Evolutionary conservation across 768 basidiomycete genomes (phyloP).

Genomic region (Trametes coccinea): DNA sequence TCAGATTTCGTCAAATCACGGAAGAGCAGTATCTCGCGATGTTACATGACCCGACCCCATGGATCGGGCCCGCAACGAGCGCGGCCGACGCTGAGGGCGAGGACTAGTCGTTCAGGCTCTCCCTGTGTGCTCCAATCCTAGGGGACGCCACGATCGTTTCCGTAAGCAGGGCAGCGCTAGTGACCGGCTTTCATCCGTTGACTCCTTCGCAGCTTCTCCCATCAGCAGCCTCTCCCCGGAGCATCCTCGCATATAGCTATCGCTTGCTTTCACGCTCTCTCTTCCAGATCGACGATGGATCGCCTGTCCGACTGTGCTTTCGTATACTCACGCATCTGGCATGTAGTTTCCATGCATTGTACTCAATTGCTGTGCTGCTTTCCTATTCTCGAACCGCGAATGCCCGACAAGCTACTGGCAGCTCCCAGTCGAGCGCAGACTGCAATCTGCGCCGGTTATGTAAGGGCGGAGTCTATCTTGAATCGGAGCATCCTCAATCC

Average conservation of each 20-base stretch:
- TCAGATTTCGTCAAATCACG: constrained; percentile 26
- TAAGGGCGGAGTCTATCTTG: constrained; percentile 13
- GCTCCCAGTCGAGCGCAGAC: background rate
- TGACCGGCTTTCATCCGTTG: background rate
- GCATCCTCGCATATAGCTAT: constrained; percentile 4
- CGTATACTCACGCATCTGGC: constrained; percentile 16
- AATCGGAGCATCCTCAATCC: background rate
- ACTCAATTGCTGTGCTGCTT: constrained; percentile 12
- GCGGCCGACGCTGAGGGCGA: background rate
- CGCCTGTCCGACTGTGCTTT: constrained; percentile 7
- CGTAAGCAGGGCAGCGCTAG: background rate
- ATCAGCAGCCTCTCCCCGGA: background rate
- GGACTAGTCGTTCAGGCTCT: background rate
- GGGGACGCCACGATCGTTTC: no score
- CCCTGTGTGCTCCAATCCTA: no score
- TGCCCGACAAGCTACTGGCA: constrained; percentile 8
- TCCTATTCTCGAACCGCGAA: constrained; percentile 1
- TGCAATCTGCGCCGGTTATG: background rate
- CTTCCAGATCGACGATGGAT: constrained; percentile 12
- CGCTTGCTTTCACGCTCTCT: constrained; percentile 10
- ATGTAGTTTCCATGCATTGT: constrained; percentile 15
- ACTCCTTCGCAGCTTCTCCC: constrained; percentile 9
- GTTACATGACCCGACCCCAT: constrained; percentile 17
- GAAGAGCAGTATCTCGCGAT: constrained; percentile 23
- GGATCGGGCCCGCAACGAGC: constrained; percentile 10